Evolutionary conservation across 2,329 filamentous ascomycete genomes (phyloP), one percentile per base, ranked within the genome.

Genomic region (Hortaea werneckii): DNA sequence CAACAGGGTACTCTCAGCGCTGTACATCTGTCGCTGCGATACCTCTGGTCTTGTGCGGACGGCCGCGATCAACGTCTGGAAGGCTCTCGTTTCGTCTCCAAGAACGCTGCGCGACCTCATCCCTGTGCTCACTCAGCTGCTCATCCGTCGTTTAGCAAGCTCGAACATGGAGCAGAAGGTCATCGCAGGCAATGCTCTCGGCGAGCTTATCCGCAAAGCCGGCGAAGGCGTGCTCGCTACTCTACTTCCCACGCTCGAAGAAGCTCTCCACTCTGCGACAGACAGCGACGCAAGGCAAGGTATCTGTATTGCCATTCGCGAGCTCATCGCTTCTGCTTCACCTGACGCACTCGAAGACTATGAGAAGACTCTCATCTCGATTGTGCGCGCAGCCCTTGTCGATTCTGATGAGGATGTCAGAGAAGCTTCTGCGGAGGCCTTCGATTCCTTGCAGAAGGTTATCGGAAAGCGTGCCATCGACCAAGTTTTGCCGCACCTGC

Each of bases 151-250:
- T 41, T 78, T 98, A 56, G 92, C 88, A 51, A 96, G 89, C 65
- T 85, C 89, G 40, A 96, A 95, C 62, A 89, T 94, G 83, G 92
- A 98, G 66, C 92, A 98, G 67, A 96, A 95, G 73, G 85, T 95
- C 57, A 98, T 98, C 73, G 92, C 94, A 54, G 90, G 90, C 65
- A 96, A 96, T 65, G 88, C 92, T 41, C 76, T 98, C 46, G 92
- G 92, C 61, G 92, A 98, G 65, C 80, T 98, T 54, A 96, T 98
- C 60, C 83, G 92, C 59, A 95, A 95, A 68, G 90, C 92, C 59
- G 92, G 94, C 50, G 92, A 98, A 65, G 85, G 87, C 46, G 89
- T 98, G 47, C 74, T 98, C 52, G 80, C 88, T 26, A 94, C 80
- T 38, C 71, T 98, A 49, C 71, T 98, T 50, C 92, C 92, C 29